Evolutionary conservation across 169 alveolate genomes (phyloP).

Genomic region (Plasmodium cynomolgi): DNA sequence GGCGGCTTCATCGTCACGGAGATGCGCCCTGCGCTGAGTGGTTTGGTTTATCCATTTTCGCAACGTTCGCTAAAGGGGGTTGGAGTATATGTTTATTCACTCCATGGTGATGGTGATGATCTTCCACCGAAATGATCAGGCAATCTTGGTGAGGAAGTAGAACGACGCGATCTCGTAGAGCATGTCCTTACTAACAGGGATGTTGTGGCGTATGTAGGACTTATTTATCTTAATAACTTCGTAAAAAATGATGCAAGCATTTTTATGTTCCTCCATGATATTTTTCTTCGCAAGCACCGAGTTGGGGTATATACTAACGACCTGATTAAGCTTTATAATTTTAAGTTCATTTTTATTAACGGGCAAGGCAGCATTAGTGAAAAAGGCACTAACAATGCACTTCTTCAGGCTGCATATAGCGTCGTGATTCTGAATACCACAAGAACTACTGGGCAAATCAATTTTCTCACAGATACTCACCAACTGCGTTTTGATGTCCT

Average conservation of each 20-base stretch:
- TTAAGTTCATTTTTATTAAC: slow-evolving; percentile 61
- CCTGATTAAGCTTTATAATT: slow-evolving; percentile 61
- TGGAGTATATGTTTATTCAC: background rate
- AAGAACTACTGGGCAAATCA: slow-evolving; percentile 82
- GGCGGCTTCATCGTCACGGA: background rate
- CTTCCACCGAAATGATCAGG: background rate
- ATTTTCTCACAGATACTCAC: slow-evolving; percentile 82
- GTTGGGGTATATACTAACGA: slow-evolving; percentile 70
- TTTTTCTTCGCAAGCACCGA: slow-evolving; percentile 68
- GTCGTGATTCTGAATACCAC: slow-evolving; percentile 68
- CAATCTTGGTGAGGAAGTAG: slow-evolving; percentile 36
- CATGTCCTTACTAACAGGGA: slow-evolving; percentile 45
- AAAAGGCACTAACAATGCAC: slow-evolving; percentile 70
- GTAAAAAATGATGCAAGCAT: slow-evolving; percentile 60
- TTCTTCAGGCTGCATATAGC: slow-evolving; percentile 49
- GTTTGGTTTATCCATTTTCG: background rate
- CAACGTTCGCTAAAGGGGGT: background rate
- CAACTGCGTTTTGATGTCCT: slow-evolving; percentile 97
- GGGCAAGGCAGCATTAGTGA: slow-evolving; percentile 69
- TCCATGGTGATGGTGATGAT: background rate
- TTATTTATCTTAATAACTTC: slow-evolving; percentile 73
- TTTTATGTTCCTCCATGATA: slow-evolving; percentile 69
- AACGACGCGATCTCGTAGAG: slow-evolving; percentile 60
- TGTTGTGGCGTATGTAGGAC: slow-evolving; percentile 64
- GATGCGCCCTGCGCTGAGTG: background rate